Evolutionary conservation across 495 filamentous ascomycete species (phyloP).

Genomic region (Penicillium turbatum): DNA sequence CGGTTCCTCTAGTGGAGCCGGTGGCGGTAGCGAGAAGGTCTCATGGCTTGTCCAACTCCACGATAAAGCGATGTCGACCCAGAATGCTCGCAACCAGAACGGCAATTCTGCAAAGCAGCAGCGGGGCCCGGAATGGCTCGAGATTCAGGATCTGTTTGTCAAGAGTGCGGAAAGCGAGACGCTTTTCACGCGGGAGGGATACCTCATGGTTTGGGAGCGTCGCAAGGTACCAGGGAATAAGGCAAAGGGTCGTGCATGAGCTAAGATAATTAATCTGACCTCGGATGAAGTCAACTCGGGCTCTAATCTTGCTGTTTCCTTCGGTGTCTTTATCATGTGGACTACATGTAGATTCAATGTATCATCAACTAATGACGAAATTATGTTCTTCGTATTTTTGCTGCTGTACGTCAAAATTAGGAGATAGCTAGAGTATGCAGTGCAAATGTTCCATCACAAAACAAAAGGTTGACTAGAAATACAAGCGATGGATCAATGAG

Average conservation of each 20-base stretch:
- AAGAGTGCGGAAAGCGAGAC: slow-evolving; percentile 80
- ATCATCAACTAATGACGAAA: slow-evolving; percentile 13
- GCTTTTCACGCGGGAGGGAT: slow-evolving; percentile 86
- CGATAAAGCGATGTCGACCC: slow-evolving; percentile 46
- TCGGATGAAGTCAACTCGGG: background rate
- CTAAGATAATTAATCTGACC: background rate
- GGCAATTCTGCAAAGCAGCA: slow-evolving; percentile 32
- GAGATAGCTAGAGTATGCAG: no score
- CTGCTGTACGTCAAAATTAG: background rate
- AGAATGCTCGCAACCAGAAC: slow-evolving; percentile 30
- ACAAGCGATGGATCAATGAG: background rate
- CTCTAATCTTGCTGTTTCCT: background rate
- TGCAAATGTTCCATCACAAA: background rate
- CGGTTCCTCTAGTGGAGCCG: slow-evolving; percentile 37
- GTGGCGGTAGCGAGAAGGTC: slow-evolving; percentile 48
- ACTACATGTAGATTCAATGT: background rate
- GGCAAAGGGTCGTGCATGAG: slow-evolving; percentile 33
- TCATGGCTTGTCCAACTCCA: slow-evolving; percentile 55
- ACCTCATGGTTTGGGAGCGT: slow-evolving; percentile 95
- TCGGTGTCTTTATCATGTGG: background rate
- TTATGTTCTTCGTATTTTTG: background rate
- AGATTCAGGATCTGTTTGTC: slow-evolving; percentile 92
- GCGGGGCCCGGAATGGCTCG: slow-evolving; percentile 70
- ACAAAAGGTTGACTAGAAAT: background rate
- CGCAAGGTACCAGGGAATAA: slow-evolving; percentile 54